Conservation (phyloP, 108 stramenopile genomes). For the Conticribra guillardii region DNA sequence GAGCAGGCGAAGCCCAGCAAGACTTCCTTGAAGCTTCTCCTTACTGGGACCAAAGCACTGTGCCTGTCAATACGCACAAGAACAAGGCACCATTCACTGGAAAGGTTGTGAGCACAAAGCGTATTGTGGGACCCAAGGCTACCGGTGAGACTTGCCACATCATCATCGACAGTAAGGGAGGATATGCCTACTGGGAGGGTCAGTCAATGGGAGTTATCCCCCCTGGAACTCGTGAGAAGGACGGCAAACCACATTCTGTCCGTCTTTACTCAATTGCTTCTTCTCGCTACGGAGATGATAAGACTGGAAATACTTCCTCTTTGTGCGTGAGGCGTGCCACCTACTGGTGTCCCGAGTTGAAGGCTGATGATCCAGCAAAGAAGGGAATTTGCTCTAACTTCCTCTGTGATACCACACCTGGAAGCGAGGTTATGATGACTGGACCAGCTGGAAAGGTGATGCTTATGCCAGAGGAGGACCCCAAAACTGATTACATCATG, state of each 20-base stretch:
- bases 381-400: slow-evolving; percentile 99
- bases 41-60: slow-evolving; percentile 73
- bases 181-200: slow-evolving; percentile 90
- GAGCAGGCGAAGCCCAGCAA: slow-evolving; percentile 38
- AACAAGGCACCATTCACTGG: slow-evolving; percentile 77
- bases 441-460: slow-evolving; percentile 98
- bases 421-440: slow-evolving; percentile 87
- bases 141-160: slow-evolving; percentile 83
- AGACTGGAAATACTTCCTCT: slow-evolving; percentile 94
- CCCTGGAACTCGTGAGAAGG: slow-evolving; percentile 92
- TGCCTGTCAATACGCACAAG: slow-evolving; percentile 86
- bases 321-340: slow-evolving; percentile 97
- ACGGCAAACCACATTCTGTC: slow-evolving; percentile 96
- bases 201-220: slow-evolving; percentile 94
- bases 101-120: slow-evolving; percentile 81
- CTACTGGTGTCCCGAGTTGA: slow-evolving; percentile 93
- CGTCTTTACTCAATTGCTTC: slow-evolving; percentile 98
- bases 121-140: slow-evolving; percentile 85
- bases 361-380: slow-evolving; percentile 97
- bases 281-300: slow-evolving; percentile 97
- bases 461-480: slow-evolving; percentile 97
- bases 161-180: slow-evolving; percentile 80
- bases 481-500: slow-evolving; percentile 95
- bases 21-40: slow-evolving; percentile 87
- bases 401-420: slow-evolving; percentile 92